phyloP scores from a whole-genome alignment of 176 grass and related monocot genomes.

The Juncus effusus region DNA sequence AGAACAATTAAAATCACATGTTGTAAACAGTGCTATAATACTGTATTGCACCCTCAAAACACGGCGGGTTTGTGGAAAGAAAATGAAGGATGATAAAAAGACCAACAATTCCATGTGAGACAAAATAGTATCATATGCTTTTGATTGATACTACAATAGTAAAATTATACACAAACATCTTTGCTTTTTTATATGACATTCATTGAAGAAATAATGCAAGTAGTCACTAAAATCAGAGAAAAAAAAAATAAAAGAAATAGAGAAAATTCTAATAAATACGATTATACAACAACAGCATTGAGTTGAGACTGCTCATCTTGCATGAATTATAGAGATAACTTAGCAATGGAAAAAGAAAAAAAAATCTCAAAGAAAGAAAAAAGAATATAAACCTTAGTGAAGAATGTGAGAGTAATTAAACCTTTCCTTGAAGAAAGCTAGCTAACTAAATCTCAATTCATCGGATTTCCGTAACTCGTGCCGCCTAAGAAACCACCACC shows the following conservation, averaged over 20 bases:
- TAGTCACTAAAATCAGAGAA: conserved; percentile 3
- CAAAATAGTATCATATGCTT: conserved; percentile 26
- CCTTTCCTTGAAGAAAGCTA: conserved; percentile 10
- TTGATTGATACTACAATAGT: conserved; percentile 4
- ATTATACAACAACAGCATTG: conserved; percentile 23
- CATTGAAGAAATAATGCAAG: conserved; percentile 9
- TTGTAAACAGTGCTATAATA: conserved; percentile 33
- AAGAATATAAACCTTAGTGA: conserved; percentile 29
- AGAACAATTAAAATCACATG: conserved; percentile 22
- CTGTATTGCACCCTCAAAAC: conserved; percentile 27
- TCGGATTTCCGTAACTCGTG: conserved; percentile 47
- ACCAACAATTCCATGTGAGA: conserved; percentile 8
- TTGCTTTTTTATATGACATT: conserved; percentile 5
- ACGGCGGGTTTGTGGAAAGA: conserved; percentile 31
- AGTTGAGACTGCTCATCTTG: conserved; percentile 17
- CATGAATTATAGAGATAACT: conserved; percentile 32
- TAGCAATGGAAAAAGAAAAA: conserved; percentile 17
- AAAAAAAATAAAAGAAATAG: background rate
- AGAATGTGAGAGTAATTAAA: conserved; percentile 20
- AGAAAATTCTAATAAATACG: conserved; percentile 12
- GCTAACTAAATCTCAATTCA: conserved; percentile 34
- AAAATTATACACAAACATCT: background rate
- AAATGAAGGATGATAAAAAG: conserved; percentile 35
- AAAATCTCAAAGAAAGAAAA: conserved; percentile 35
- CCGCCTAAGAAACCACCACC: conserved; percentile 57